Conservation (phyloP, 305 asterid species). For the Rubia tinctorum region DNA sequence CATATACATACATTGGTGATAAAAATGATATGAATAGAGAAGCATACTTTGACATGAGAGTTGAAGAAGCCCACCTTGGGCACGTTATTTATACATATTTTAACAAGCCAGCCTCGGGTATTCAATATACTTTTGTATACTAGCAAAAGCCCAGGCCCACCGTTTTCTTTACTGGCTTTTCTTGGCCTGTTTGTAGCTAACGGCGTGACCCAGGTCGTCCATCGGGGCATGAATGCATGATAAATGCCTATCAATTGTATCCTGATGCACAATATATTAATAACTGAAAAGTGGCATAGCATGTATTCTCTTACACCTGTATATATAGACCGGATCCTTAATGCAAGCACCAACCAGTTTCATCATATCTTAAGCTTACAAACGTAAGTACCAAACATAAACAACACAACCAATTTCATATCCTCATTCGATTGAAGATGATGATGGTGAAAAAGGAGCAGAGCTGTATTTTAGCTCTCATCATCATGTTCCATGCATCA, state of each 20-base stretch:
- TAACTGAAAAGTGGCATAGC: too few relatives aligned
- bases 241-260: background rate
- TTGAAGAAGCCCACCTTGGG: background rate
- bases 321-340: background rate
- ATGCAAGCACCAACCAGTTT: background rate
- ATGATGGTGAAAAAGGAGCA: background rate
- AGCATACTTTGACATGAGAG: background rate
- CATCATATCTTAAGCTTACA: background rate
- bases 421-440: background rate
- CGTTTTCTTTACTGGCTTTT: background rate
- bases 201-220: background rate
- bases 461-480: background rate
- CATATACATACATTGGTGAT: too few relatives aligned
- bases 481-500: background rate
- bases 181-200: background rate
- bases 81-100: too few relatives aligned
- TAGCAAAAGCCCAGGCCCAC: background rate
- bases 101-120: too few relatives aligned
- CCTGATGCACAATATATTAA: background rate
- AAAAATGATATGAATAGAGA: too few relatives aligned
- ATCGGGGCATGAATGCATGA: background rate
- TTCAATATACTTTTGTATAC: too few relatives aligned
- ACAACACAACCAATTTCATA: too few relatives aligned
- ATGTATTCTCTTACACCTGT: background rate
- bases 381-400: background rate